phyloP scores from a whole-genome alignment of 164 flowering plant species.

The Akebia trifoliata region DNA sequence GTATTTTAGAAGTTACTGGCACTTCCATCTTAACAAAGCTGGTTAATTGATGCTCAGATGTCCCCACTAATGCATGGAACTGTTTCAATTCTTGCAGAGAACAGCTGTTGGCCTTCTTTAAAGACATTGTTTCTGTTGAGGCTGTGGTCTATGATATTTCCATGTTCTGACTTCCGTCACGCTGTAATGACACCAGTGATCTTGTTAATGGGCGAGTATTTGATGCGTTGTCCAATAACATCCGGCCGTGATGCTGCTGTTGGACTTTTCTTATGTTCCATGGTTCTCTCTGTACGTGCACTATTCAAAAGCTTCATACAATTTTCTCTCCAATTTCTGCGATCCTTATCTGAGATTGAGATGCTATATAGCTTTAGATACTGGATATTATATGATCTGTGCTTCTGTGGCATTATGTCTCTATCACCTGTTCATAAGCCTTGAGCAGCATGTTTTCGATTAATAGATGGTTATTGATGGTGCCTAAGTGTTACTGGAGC shows the following conservation, averaged over 20 bases:
- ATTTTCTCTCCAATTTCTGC: neutral
- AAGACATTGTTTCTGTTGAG: conserved; percentile 78
- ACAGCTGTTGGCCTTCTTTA: conserved; percentile 81
- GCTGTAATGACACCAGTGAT: conserved; percentile 87
- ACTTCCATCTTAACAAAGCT: conserved; percentile 5
- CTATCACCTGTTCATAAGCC: too few species aligned
- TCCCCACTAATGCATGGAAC: conserved; percentile 4
- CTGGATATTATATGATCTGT: too few species aligned
- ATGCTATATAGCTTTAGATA: too few species aligned
- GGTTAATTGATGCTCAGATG: neutral
- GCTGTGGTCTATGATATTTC: conserved; percentile 92
- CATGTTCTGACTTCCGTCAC: conserved; percentile 95
- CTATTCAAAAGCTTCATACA: neutral
- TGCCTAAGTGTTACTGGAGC: too few species aligned
- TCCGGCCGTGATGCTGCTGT: conserved; percentile 71
- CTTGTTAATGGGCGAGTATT: conserved; percentile 85
- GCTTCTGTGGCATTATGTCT: too few species aligned
- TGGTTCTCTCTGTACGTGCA: conserved; percentile 76
- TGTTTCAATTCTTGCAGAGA: conserved; percentile 38
- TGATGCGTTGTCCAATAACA: conserved; percentile 80
- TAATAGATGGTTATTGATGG: too few species aligned
- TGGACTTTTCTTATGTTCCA: conserved; percentile 80
- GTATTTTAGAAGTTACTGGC: conserved; percentile 6
- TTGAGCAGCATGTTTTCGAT: too few species aligned
- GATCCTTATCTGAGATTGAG: neutral